A percentile compares a stretch with the other conserved stretches of the same genome.
phyloP scores from a whole-genome alignment of 2,329 filamentous ascomycete species.

The Penicillium verrucosum region DNA sequence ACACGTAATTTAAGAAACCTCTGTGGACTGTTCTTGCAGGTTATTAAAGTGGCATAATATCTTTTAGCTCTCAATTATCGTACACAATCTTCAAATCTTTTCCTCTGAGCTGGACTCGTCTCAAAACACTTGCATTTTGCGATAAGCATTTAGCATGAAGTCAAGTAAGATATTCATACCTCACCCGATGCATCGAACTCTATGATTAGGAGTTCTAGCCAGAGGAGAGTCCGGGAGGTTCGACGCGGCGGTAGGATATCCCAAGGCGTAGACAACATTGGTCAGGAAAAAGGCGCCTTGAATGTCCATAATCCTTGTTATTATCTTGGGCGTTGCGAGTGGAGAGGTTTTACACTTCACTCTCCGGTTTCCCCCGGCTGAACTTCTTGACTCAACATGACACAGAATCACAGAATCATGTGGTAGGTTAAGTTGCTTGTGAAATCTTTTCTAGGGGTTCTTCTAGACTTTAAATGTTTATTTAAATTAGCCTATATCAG shows the following conservation, averaged over 20 bases:
- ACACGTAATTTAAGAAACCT: no score
- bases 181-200: slow-evolving; percentile 1
- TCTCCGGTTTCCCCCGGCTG: neutral
- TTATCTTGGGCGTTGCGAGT: no score
- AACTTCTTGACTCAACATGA: neutral
- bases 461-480: neutral
- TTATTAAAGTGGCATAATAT: neutral
- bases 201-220: neutral
- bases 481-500: neutral
- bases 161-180: neutral
- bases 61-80: neutral
- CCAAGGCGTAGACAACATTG: slow-evolving; percentile 7
- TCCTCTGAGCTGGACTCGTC: neutral
- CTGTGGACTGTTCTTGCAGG: no score
- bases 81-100: neutral
- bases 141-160: neutral
- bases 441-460: neutral
- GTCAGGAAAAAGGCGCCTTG: slow-evolving; percentile 7
- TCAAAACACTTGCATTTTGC: neutral
- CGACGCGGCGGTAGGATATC: neutral
- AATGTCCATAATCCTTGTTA: slow-evolving; percentile 24
- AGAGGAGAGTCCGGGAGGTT: slow-evolving; percentile 1
- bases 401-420: no score
- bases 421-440: neutral
- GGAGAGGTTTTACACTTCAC: neutral